Percentiles rank a stretch among this genome's conserved stretches.
Evolutionary conservation across 2,329 filamentous ascomycete genomes (phyloP).

Genomic region (Tolypocladium amazonense): DNA sequence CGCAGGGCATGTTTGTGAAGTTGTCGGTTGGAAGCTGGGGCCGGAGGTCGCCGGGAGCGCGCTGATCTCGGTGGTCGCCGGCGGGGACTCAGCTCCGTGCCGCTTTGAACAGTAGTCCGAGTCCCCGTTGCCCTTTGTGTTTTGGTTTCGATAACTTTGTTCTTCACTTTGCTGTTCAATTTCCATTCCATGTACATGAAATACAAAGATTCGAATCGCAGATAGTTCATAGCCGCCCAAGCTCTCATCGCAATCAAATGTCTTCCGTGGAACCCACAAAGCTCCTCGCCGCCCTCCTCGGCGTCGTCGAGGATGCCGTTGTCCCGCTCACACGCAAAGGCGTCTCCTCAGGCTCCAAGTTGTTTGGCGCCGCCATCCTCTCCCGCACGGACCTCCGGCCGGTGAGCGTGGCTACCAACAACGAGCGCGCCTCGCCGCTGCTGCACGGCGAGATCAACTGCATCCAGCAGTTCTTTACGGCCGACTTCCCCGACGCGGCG

Average conservation of each 20-base stretch:
- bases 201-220: not conserved
- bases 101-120: not conserved
- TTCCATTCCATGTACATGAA: not conserved
- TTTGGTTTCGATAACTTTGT: not conserved
- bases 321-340: slow-evolving; percentile 39
- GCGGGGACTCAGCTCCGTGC: not conserved
- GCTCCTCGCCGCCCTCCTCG: slow-evolving; percentile 29
- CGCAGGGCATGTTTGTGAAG: not conserved
- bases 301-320: slow-evolving; percentile 32
- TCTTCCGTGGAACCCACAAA: not conserved
- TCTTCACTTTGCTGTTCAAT: not conserved
- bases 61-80: slow-evolving; percentile 1
- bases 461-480: slow-evolving; percentile 45
- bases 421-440: slow-evolving; percentile 42
- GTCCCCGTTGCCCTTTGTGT: no score
- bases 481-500: slow-evolving; percentile 19
- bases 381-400: slow-evolving; percentile 27
- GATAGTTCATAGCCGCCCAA: not conserved
- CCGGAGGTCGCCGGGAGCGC: not conserved
- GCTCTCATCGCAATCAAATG: not conserved
- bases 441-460: slow-evolving; percentile 51
- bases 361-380: slow-evolving; percentile 47
- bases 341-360: slow-evolving; percentile 31
- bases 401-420: slow-evolving; percentile 42
- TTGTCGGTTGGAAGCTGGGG: not conserved